Conservation (phyloP, 2,329 filamentous ascomycete genomes). For the Fusarium pseudocircinatum region DNA sequence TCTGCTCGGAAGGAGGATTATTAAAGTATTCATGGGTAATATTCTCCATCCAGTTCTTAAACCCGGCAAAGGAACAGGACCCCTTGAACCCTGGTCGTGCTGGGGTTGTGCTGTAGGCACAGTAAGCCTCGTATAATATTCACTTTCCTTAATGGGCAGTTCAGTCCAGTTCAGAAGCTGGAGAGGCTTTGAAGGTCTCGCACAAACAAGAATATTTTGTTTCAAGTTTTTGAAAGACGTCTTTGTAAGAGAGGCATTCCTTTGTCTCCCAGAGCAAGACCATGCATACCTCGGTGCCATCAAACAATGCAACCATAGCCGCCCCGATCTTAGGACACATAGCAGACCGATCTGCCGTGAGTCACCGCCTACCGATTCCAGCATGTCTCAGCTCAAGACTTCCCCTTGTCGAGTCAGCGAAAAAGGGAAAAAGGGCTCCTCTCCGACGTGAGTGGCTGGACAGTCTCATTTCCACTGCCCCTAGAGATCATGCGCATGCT, state of each 20-base stretch:
- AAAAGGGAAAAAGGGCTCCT: not conserved
- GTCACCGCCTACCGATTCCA: slow-evolving; percentile 1
- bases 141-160: slow-evolving; percentile 8
- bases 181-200: not conserved
- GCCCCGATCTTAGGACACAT: not conserved
- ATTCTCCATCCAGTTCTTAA: slow-evolving; percentile 15
- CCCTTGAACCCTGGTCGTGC: not conserved
- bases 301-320: not conserved
- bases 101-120: not conserved
- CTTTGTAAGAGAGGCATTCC: not conserved
- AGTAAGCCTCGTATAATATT: slow-evolving; percentile 11
- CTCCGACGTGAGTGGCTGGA: slow-evolving; percentile 21
- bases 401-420: slow-evolving; percentile 17
- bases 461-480: slow-evolving; percentile 29
- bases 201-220: not conserved
- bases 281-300: not conserved
- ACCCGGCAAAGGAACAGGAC: not conserved
- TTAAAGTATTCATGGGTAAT: slow-evolving; percentile 22
- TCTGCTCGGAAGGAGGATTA: slow-evolving; percentile 1
- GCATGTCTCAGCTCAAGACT: not conserved
- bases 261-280: not conserved
- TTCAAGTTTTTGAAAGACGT: not conserved
- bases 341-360: not conserved
- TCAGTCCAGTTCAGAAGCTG: not conserved
- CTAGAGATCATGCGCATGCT: slow-evolving; percentile 17